Evolutionary conservation across 2,329 filamentous ascomycete genomes (phyloP).

Genomic region (Paradendryphiella salina): DNA sequence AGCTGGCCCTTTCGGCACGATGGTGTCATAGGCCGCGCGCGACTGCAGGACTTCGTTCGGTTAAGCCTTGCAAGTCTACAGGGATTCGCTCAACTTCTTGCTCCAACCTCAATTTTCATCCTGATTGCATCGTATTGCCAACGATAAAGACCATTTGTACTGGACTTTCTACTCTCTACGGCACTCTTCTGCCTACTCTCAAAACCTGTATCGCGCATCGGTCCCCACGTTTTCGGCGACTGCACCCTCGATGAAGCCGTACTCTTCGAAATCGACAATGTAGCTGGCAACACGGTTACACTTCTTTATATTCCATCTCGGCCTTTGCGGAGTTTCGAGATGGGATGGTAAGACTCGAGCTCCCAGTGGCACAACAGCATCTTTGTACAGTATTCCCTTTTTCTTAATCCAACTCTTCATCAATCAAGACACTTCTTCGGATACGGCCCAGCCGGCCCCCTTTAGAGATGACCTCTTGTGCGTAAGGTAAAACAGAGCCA

Average conservation of each 20-base stretch:
- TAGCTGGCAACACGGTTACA: neutral
- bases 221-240: neutral
- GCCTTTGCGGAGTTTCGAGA: too few relatives aligned
- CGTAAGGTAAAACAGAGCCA: neutral
- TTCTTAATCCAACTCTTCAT: too few relatives aligned
- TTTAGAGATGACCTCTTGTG: neutral
- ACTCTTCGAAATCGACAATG: neutral
- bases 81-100: neutral
- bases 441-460: too few relatives aligned
- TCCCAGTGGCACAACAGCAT: too few relatives aligned
- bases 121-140: neutral
- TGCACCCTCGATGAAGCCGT: neutral
- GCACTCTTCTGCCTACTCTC: neutral
- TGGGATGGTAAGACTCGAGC: too few relatives aligned
- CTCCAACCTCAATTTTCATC: neutral
- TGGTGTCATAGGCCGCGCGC: conserved; percentile 31
- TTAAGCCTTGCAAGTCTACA: conserved; percentile 5
- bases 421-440: too few relatives aligned
- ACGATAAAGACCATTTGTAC: neutral
- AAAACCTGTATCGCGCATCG: neutral
- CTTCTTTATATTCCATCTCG: too few relatives aligned
- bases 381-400: too few relatives aligned
- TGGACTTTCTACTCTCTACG: neutral
- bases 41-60: conserved; percentile 10
- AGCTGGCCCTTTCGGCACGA: conserved; percentile 21